Evolutionary conservation across 805 yeast species (phyloP).

Genomic region (Candida ascalaphidarum): DNA sequence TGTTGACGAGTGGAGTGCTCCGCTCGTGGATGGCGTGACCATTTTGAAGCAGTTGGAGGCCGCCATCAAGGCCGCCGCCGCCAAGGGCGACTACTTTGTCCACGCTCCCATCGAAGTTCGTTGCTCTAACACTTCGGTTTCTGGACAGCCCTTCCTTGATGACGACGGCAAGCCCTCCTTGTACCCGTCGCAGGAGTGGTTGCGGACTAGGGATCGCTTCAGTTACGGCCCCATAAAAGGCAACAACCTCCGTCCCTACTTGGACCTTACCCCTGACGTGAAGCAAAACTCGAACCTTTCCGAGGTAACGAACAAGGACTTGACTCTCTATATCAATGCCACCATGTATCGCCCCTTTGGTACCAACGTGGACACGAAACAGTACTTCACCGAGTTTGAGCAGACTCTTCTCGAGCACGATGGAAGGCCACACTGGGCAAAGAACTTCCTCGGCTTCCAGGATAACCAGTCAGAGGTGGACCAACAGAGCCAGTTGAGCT

Average conservation of each 20-base stretch:
- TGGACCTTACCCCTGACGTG: conserved; percentile 75
- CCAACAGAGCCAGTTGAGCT: conserved; percentile 28
- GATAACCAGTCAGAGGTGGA: conserved; percentile 30
- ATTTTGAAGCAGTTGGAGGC: conserved; percentile 56
- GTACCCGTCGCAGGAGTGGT: conserved; percentile 39
- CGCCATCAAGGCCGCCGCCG: conserved; percentile 53
- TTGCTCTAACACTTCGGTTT: conserved; percentile 74
- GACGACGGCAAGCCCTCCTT: conserved; percentile 27
- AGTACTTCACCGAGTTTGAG: conserved; percentile 85
- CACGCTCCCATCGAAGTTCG: conserved; percentile 96
- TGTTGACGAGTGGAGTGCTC: conserved; percentile 97
- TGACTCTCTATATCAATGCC: conserved; percentile 83
- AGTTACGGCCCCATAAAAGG: conserved; percentile 81
- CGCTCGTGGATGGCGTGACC: conserved; percentile 68
- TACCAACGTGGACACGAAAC: conserved; percentile 58
- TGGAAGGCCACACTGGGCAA: conserved; percentile 99
- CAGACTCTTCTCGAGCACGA: conserved; percentile 65
- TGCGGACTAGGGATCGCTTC: conserved; percentile 39
- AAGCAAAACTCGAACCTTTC: conserved; percentile 24
- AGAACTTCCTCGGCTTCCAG: conserved; percentile 68
- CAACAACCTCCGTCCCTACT: conserved; percentile 68
- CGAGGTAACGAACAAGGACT: conserved; percentile 57
- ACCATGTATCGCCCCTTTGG: conserved; percentile 95
- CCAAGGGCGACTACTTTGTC: conserved; percentile 59
- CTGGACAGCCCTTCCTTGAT: conserved; percentile 25